phyloP scores from a whole-genome alignment of 257 asterid species.

The Solanum neorickii region DNA sequence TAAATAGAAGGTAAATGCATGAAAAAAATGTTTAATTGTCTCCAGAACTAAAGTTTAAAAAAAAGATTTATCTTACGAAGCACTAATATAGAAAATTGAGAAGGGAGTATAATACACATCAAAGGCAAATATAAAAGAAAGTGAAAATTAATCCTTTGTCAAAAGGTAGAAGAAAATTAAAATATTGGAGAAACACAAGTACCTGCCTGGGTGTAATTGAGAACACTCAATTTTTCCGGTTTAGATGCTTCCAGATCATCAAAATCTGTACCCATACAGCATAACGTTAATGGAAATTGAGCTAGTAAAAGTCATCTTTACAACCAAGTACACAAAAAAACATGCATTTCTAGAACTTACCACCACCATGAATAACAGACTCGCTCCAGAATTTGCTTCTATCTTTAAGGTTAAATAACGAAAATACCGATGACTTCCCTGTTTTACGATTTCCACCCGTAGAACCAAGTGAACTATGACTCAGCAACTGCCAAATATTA shows the following conservation, averaged over 20 bases:
- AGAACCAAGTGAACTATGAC: conserved; percentile 48
- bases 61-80: background rate
- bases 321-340: background rate
- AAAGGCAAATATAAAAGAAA: background rate
- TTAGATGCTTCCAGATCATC: conserved; percentile 70
- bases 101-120: background rate
- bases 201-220: conserved; percentile 99
- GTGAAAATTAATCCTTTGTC: background rate
- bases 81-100: background rate
- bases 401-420: conserved; percentile 84
- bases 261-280: conserved; percentile 33
- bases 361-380: conserved; percentile 87
- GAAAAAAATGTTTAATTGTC: background rate
- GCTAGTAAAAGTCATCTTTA: background rate
- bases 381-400: conserved; percentile 96
- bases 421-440: conserved; percentile 65
- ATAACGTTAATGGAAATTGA: background rate
- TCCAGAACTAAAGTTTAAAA: background rate
- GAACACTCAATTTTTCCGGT: conserved; percentile 38
- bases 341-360: conserved; percentile 22
- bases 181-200: conserved; percentile 27
- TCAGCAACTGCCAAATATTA: conserved; percentile 34
- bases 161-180: background rate
- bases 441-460: conserved; percentile 41
- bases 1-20: background rate